A percentile compares a stretch with the other conserved stretches of the same genome.
Conservation (phyloP, 2,329 filamentous ascomycete species). For the Xylariaceae sp. region DNA sequence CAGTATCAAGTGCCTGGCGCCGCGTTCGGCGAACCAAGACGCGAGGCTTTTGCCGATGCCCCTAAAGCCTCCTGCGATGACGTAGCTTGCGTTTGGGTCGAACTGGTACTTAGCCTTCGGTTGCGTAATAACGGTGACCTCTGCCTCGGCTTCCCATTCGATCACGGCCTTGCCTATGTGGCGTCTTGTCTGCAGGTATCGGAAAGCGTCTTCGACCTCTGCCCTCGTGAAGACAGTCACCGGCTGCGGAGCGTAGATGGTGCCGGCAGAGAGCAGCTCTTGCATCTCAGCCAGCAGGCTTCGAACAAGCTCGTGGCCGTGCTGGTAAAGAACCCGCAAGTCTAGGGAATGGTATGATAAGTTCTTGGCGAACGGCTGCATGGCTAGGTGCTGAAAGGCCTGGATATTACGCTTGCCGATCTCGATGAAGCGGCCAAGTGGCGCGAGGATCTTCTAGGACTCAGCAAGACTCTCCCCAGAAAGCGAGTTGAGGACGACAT, state of each 20-base stretch:
- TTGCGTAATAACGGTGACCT: neutral
- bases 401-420: slow-evolving; percentile 6
- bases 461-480: slow-evolving; percentile 13
- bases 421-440: slow-evolving; percentile 5
- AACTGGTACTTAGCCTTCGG: neutral
- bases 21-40: neutral
- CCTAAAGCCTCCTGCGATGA: slow-evolving; percentile 8
- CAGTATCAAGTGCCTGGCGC: slow-evolving; percentile 5
- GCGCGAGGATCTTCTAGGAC: slow-evolving; percentile 15
- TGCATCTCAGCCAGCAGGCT: neutral
- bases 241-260: neutral
- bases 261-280: neutral
- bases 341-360: neutral
- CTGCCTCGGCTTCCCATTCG: slow-evolving; percentile 1
- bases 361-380: neutral
- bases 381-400: neutral
- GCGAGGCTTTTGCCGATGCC: slow-evolving; percentile 6
- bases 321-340: neutral
- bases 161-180: slow-evolving; percentile 21
- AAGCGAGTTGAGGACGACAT: slow-evolving; percentile 29
- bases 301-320: too few relatives aligned
- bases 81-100: neutral
- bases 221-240: neutral
- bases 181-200: slow-evolving; percentile 11
- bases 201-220: slow-evolving; percentile 13